A percentile compares a stretch with the other conserved stretches of the same genome.
phyloP scores from a whole-genome alignment of 306 rosid species.

The Morella rubra region DNA sequence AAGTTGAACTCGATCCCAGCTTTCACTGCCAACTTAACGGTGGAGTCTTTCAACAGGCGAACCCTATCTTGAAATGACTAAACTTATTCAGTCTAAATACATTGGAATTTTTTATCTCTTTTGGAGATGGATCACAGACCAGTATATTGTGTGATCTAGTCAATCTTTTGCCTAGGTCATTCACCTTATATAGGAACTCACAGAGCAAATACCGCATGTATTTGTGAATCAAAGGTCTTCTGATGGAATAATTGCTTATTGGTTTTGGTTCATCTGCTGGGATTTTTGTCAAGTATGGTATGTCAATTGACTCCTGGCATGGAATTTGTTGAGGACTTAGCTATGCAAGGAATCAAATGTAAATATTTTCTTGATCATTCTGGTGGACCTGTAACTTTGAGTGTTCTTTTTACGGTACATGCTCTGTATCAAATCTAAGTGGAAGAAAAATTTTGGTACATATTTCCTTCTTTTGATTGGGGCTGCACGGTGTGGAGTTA shows the following conservation, averaged over 20 bases:
- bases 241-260: not conserved
- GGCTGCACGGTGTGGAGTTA: not conserved
- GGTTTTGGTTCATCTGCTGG: not conserved
- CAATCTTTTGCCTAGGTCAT: slow-evolving; percentile 4
- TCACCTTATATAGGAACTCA: slow-evolving; percentile 9
- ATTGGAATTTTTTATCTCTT: slow-evolving; percentile 11
- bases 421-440: slow-evolving; percentile 9
- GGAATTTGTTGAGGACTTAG: not conserved
- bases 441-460: not conserved
- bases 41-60: slow-evolving; percentile 90
- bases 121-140: slow-evolving; percentile 22
- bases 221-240: not conserved
- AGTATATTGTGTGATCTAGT: slow-evolving; percentile 15
- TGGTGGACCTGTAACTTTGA: not conserved
- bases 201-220: not conserved
- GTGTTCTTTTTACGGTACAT: not conserved
- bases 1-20: slow-evolving; percentile 96
- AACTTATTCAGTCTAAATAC: slow-evolving; percentile 13
- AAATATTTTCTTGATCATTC: not conserved
- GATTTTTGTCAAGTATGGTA: not conserved
- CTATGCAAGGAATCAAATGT: not conserved
- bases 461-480: not conserved
- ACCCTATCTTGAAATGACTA: slow-evolving; percentile 53
- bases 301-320: not conserved
- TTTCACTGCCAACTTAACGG: slow-evolving; percentile 92